Evolutionary conservation across 495 filamentous ascomycete genomes (phyloP).

Genomic region (Podospora sp.): DNA sequence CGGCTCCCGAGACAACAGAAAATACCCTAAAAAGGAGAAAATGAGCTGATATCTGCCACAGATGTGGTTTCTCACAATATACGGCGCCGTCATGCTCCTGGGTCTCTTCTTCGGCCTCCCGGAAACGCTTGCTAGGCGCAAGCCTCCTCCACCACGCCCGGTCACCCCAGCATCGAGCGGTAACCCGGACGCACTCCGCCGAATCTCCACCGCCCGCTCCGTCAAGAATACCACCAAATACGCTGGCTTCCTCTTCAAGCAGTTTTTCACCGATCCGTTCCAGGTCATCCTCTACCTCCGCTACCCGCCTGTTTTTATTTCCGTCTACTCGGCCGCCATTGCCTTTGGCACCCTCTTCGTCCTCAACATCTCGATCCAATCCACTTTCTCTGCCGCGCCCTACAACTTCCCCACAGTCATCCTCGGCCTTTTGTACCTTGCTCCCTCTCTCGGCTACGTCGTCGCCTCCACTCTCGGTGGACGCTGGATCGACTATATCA

Average conservation of each 20-base stretch:
- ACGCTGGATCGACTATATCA: conserved; percentile 85
- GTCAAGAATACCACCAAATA: conserved; percentile 57
- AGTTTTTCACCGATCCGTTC: conserved; percentile 77
- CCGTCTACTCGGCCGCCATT: conserved; percentile 79
- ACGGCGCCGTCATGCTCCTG: conserved; percentile 66
- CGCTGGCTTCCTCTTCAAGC: conserved; percentile 58
- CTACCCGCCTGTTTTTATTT: conserved; percentile 77
- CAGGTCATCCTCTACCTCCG: conserved; percentile 76
- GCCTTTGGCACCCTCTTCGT: conserved; percentile 83
- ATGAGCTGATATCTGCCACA: too few relatives aligned
- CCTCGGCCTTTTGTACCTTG: conserved; percentile 81
- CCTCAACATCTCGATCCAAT: conserved; percentile 82
- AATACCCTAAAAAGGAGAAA: too few relatives aligned
- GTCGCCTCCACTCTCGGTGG: conserved; percentile 74
- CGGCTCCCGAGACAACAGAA: too few relatives aligned
- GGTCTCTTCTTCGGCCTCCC: conserved; percentile 70
- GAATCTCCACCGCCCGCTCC: conserved; percentile 65
- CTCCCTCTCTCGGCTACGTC: conserved; percentile 78
- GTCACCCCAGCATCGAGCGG: conserved; percentile 1
- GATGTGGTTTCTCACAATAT: conserved; percentile 85
- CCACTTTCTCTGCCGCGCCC: conserved; percentile 70
- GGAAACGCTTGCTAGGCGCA: conserved; percentile 59
- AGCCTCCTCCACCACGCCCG: neutral
- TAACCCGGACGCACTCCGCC: conserved; percentile 43
- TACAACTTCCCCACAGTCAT: conserved; percentile 76